Conservation (phyloP, 371 early-diverging fungal species). For the Zancudomyces culisetae region DNA sequence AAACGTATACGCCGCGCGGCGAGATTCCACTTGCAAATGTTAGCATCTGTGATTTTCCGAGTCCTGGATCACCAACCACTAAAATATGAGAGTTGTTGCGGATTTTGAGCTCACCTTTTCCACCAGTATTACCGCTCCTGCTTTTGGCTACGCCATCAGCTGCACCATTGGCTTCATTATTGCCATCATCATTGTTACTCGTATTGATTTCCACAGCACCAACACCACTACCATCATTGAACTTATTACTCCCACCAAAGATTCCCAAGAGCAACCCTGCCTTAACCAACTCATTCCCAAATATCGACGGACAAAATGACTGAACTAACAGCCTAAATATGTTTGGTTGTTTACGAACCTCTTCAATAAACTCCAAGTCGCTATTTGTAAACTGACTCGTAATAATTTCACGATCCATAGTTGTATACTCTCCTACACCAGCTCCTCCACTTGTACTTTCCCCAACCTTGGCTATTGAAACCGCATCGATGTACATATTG, state of each 20-base stretch:
- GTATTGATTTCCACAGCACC: no score
- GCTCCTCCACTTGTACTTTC: constrained; percentile 20
- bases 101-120: constrained; percentile 29
- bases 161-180: no score
- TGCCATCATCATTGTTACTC: no score
- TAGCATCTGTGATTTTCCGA: constrained; percentile 69
- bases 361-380: constrained; percentile 32
- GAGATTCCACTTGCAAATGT: constrained; percentile 34
- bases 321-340: constrained; percentile 30
- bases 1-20: constrained; percentile 49
- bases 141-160: no score
- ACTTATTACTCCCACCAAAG: no score
- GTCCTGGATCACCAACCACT: constrained; percentile 70
- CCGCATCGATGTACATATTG: constrained; percentile 39
- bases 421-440: constrained; percentile 8
- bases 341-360: constrained; percentile 25
- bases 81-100: constrained; percentile 61
- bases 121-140: no score
- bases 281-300: constrained; percentile 49
- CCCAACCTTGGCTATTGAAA: constrained; percentile 35
- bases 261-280: no score
- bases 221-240: no score
- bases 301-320: constrained; percentile 42
- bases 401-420: no score
- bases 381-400: constrained; percentile 26